Evolutionary conservation across 2,329 filamentous ascomycete genomes (phyloP), one percentile per base, ranked within the genome.

Genomic region (Leptographium procerum): DNA sequence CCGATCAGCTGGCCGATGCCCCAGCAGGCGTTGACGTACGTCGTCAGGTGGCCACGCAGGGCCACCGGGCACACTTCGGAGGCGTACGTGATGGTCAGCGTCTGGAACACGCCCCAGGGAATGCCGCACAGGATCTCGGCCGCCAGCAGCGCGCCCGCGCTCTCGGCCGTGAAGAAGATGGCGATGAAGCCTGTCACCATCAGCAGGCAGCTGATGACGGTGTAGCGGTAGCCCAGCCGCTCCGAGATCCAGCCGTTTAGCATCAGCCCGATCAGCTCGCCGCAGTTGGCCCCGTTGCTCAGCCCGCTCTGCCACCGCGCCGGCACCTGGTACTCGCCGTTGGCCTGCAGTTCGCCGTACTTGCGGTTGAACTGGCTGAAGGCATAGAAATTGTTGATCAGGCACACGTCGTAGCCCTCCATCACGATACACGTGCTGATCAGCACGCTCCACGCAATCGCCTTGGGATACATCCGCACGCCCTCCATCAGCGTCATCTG

Each of bases 341-440:
- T 78, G 52, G 69, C 62, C 24, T 74, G 68, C 58, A 71, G 72
- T 52, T 75, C 72, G 59, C 81, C 81, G 64, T 82, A 84, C 67
- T 83, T 83, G 63, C 69, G 68, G 64, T 80, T 81, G 69, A 84
- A 84, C 64, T 80, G 77, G 5, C 65, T 64, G 59, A 71, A 70
- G 45, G 64, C 64, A 55, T 65, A 91, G 68, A 94, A 90, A 71
- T 91, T 91, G 75, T 86, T 89, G 66, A 94, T 83, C 57, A 95
- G 75, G 66, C 83, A 85, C 60, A 94, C 78, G 68, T 95, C 89
- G 73, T 91, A 95, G 36, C 89, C 90, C 71, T 95, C 90, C 91
- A 96, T 96, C 66, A 83, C 84, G 67, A 95, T 94, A 69, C 88
- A 91, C 0, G 89, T 92, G n/a, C 87, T 92, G 70, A 96, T 91